Conservation (phyloP, 805 yeast species). For the Priceomyces haplophilus region DNA sequence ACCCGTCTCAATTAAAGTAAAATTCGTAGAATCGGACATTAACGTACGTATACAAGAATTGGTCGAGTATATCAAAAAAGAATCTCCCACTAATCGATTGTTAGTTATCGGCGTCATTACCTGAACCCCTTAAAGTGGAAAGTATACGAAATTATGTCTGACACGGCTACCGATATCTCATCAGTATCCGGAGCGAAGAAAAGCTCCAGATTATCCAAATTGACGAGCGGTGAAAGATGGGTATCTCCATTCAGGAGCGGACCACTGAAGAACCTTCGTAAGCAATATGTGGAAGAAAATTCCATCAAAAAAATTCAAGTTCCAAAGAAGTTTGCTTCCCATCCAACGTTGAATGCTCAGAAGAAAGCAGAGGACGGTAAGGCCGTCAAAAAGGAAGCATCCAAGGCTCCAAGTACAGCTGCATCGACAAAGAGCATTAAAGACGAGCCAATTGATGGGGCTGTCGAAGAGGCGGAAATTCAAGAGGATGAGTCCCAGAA, state of each 20-base stretch:
- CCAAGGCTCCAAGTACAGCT: conserved; percentile 40
- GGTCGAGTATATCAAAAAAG: neutral
- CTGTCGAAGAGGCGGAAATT: conserved; percentile 12
- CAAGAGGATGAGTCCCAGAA: conserved; percentile 8
- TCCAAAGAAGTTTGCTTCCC: conserved; percentile 39
- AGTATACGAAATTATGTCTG: conserved; percentile 1
- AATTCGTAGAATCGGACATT: neutral
- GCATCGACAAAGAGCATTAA: conserved; percentile 11
- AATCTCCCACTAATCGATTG: neutral
- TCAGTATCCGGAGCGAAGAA: conserved; percentile 1
- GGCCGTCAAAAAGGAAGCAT: conserved; percentile 23
- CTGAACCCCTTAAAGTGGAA: neutral
- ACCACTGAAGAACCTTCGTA: conserved; percentile 26
- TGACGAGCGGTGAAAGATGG: conserved; percentile 33
- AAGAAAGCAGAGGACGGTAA: conserved; percentile 15
- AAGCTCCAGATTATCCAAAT: conserved; percentile 22
- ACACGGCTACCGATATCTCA: conserved; percentile 2
- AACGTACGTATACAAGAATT: conserved; percentile 1
- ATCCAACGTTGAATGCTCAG: conserved; percentile 37
- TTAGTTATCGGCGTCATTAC: neutral
- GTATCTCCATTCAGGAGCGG: conserved; percentile 40
- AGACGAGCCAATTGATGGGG: conserved; percentile 5
- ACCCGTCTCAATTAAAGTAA: neutral
- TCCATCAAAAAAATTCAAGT: conserved; percentile 31
- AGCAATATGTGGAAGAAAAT: conserved; percentile 35